Evolutionary conservation across 495 filamentous ascomycete genomes (phyloP).

Genomic region (Trypethelium eluteriae): DNA sequence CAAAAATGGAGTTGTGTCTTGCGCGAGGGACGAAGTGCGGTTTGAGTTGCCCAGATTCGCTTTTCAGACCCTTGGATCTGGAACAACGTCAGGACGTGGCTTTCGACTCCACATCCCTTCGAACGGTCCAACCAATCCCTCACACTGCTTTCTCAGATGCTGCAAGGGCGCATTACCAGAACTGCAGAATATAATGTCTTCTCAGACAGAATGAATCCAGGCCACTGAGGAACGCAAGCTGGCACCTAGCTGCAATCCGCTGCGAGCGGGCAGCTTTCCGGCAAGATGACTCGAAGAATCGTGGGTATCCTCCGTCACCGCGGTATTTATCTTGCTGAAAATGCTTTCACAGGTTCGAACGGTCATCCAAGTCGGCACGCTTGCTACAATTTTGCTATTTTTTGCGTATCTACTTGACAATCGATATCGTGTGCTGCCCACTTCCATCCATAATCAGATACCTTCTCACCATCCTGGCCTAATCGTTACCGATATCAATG

Average conservation of each 20-base stretch:
- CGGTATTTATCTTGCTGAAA: neutral
- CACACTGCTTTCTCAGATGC: neutral
- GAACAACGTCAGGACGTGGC: neutral
- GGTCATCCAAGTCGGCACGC: constrained; percentile 65
- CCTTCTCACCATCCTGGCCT: constrained; percentile 49
- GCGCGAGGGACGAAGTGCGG: neutral
- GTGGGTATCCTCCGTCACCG: constrained; percentile 23
- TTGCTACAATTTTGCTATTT: constrained; percentile 59
- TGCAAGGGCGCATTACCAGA: neutral
- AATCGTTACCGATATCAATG: constrained; percentile 76
- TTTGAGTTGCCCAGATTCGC: neutral
- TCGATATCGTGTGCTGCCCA: constrained; percentile 48
- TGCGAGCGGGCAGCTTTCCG: constrained; percentile 1
- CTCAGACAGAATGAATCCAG: neutral
- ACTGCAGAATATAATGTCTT: neutral
- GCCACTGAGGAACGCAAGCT: constrained; percentile 1
- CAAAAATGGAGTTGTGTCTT: neutral
- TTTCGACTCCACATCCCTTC: neutral
- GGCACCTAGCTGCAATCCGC: constrained; percentile 13
- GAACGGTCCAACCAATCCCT: neutral
- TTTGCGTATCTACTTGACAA: constrained; percentile 33
- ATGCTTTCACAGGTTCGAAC: constrained; percentile 59
- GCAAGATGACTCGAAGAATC: constrained; percentile 42
- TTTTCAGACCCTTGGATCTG: neutral
- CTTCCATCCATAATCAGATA: constrained; percentile 44